Base-by-base conservation (phyloP, 352 stramenopile species). In the Phytophthora fragariae region DNA sequence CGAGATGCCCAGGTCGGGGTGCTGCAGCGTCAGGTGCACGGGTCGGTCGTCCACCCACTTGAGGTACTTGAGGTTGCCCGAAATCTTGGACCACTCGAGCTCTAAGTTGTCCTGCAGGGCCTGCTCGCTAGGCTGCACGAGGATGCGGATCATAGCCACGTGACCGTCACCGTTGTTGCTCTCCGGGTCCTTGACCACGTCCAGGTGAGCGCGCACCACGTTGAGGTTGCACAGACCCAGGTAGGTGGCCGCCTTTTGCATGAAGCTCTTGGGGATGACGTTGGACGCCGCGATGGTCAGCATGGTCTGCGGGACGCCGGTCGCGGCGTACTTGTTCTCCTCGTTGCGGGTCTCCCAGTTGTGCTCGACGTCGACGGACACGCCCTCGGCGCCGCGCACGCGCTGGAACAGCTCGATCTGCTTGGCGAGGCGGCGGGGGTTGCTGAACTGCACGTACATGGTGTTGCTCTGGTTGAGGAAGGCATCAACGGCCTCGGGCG, bases 141-240 rank as follows among this genome's bases (percentile, higher is more conserved):
- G 82, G 67, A 95, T 95, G 17, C 88, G 88, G 62, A 94, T 86
- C 84, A 95, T 91, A 41, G 85, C 86, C 11, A 95, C 86, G 49
- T 89, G 86, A 24, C 77, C 85, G 58, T 84, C 65, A 71, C 49
- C 53, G 29, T 67, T 77, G 49, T 90, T 75, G 33, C 65, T 19
- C 12, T 70, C 24, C 24, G 68, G 90, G 85, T 99, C 93, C 33
- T 94, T 80, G 5, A 99, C 90, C 31, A 98, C 91, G 72, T 99
- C 97, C 60, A 99, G 80, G 76, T 99, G 97, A n/a, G 97, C 96
- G 49, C 96, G 91, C 29, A 97, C 81, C 24, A 99, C 96, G 79
- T 99, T 98, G 72, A 99, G 89, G 70, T 97, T 86, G 82, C 98
- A 97, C 24, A 98, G 75, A 65, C 89, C 97, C 9, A 99, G 82